These are phyloP conservation scores for Fraxinus ornus DNA, from an alignment of 305 asterid genomes.

Conservation along the genomic window DNA sequence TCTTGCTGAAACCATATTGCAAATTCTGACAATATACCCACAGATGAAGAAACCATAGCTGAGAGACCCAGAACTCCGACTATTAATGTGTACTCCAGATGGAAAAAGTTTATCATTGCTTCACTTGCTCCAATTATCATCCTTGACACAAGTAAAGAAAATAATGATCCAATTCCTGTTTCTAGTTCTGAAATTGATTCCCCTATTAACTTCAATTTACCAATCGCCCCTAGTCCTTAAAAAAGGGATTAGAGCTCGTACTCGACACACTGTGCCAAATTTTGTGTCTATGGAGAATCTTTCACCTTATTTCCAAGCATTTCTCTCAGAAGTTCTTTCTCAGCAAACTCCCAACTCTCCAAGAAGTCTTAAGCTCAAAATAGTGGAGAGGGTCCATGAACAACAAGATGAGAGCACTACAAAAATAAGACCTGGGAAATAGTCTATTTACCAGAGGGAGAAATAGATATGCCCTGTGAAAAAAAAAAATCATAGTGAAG, in stretches of 20 bases:
- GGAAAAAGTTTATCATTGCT: background rate
- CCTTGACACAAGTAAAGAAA: background rate
- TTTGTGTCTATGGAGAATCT: background rate
- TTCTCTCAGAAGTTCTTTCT: background rate
- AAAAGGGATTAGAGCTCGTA: background rate
- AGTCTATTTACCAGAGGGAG: background rate
- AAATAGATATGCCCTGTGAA: background rate
- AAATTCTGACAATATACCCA: background rate
- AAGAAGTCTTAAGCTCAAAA: background rate
- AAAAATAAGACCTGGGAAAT: background rate
- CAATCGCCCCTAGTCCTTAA: background rate
- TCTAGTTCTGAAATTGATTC: background rate
- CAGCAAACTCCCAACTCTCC: background rate
- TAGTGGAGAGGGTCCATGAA: background rate
- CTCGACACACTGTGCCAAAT: background rate
- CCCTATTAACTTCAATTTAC: background rate
- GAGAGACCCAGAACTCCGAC: background rate
- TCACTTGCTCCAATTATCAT: background rate
- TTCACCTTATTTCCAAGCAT: background rate
- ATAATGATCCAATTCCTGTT: background rate
- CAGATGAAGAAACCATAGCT: background rate
- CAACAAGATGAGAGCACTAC: background rate
- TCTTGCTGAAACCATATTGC: background rate
- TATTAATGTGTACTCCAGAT: background rate
- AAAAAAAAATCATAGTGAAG: background rate